These are phyloP conservation scores for Candida tallmaniae DNA, from an alignment of 805 yeast species.

Conservation along the genomic window DNA sequence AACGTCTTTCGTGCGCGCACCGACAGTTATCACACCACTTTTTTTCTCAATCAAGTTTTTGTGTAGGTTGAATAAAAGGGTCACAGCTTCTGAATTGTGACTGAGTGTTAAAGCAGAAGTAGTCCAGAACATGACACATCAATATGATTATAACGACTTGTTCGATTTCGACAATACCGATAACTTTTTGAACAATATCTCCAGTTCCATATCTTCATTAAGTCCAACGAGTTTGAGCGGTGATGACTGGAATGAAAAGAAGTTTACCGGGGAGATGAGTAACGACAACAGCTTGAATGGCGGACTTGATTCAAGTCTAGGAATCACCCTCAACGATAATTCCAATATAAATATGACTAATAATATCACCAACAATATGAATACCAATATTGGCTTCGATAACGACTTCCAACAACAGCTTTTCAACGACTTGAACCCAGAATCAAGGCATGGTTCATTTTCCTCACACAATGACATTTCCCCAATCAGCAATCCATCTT, in stretches of 20 bases:
- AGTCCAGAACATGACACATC: background rate
- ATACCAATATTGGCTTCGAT: conserved; percentile 1
- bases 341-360: background rate
- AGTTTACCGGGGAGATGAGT: background rate
- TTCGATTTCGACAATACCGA: conserved; percentile 28
- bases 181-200: conserved; percentile 23
- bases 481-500: conserved; percentile 15
- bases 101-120: no score
- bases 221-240: conserved; percentile 14
- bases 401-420: conserved; percentile 6
- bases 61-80: no score
- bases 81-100: no score
- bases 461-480: conserved; percentile 14
- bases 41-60: no score
- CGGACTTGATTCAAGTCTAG: no score
- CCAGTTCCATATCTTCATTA: conserved; percentile 18
- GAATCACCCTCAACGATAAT: background rate
- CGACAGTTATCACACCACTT: no score
- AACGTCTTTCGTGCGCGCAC: no score
- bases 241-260: conserved; percentile 3
- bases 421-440: conserved; percentile 2
- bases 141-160: conserved; percentile 5
- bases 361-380: background rate
- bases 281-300: no score
- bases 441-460: conserved; percentile 3